Evolutionary conservation across 345 rosid species (phyloP).

Genomic region (Salix dunnii): DNA sequence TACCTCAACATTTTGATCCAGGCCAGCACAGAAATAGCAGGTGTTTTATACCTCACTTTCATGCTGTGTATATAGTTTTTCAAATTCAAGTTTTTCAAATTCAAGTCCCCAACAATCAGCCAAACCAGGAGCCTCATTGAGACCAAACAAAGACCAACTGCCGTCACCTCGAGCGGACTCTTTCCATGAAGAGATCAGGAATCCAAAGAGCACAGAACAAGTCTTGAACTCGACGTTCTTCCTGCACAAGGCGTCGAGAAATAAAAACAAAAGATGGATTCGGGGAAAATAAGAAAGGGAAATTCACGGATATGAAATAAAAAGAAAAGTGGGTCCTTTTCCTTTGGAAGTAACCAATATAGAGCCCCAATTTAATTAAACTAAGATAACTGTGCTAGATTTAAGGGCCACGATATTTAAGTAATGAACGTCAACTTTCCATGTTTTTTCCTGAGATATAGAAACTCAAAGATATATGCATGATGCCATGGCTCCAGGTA

Average conservation of each 20-base stretch:
- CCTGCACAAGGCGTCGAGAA: conserved; percentile 33
- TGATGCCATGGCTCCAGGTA: conserved; percentile 80
- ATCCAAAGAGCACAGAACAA: conserved; percentile 80
- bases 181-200: conserved; percentile 57
- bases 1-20: background rate
- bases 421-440: conserved; percentile 50
- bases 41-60: conserved; percentile 20
- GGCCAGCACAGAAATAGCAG: background rate
- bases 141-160: conserved; percentile 33
- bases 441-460: conserved; percentile 72
- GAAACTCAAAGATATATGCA: conserved; percentile 61
- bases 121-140: conserved; percentile 30
- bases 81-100: conserved; percentile 27
- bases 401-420: background rate
- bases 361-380: background rate
- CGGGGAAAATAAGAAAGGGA: background rate
- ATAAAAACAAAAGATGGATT: background rate
- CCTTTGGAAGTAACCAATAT: background rate
- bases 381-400: background rate
- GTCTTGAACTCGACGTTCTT: conserved; percentile 78
- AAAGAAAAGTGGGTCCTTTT: background rate
- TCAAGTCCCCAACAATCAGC: conserved; percentile 37
- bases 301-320: background rate
- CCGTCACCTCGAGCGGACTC: conserved; percentile 23
- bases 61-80: conserved; percentile 15